A percentile compares a stretch with the other conserved stretches of the same genome.
phyloP scores from a whole-genome alignment of 192 early-diverging fungal genomes.

The Backusella tarrabulga region DNA sequence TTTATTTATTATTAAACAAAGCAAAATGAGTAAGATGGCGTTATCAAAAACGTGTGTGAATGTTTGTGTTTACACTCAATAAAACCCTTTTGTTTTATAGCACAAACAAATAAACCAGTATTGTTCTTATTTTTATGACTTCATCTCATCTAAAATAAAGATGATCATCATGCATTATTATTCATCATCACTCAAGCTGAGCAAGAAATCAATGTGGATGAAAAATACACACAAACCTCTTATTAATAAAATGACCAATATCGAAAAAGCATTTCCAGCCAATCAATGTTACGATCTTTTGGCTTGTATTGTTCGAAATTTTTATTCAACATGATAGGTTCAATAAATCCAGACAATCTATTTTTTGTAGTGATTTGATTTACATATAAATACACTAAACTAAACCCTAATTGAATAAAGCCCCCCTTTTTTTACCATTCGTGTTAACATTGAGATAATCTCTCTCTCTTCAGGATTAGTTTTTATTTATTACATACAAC shows the following conservation, averaged over 20 bases:
- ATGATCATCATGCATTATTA: neutral
- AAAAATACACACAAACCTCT: neutral
- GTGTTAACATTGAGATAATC: neutral
- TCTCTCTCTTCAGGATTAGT: neutral
- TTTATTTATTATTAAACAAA: too few species aligned
- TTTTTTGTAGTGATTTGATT: neutral
- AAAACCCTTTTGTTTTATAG: neutral
- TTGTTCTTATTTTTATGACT: neutral
- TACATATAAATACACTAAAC: neutral
- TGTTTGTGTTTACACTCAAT: neutral
- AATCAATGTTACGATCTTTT: slow-evolving; percentile 8
- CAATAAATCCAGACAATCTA: neutral
- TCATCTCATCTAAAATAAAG: neutral
- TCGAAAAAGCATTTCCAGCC: neutral
- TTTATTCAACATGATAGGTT: slow-evolving; percentile 1
- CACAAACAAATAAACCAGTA: neutral
- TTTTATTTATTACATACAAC: neutral
- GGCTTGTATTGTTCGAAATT: neutral
- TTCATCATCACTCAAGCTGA: neutral
- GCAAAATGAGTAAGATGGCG: too few species aligned
- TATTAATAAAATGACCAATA: neutral
- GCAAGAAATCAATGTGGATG: neutral
- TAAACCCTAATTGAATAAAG: neutral
- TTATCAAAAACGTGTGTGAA: too few species aligned
- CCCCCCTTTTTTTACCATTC: neutral